Evolutionary conservation across 2,329 filamentous ascomycete species (phyloP).

Genomic region (Cladosporium sp.): DNA sequence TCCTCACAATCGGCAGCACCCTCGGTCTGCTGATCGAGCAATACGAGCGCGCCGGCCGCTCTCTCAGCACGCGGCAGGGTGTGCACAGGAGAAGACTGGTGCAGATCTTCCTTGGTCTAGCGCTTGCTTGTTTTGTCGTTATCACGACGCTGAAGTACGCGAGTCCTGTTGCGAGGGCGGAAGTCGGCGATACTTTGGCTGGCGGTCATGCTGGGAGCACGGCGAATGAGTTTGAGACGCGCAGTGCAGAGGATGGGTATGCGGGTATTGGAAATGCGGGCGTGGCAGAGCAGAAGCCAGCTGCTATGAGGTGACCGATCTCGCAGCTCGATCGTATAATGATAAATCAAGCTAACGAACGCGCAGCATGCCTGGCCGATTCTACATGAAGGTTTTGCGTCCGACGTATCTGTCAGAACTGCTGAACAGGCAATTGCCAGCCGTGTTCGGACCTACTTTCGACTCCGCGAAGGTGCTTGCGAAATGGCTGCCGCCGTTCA

Average conservation of each 20-base stretch:
- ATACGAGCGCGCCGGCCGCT: neutral
- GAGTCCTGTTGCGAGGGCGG: neutral
- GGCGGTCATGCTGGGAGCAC: neutral
- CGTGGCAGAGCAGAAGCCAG: neutral
- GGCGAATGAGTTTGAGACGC: neutral
- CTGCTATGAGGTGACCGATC: neutral
- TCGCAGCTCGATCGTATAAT: neutral
- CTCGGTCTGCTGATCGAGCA: constrained; percentile 1
- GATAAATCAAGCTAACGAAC: neutral
- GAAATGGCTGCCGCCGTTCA: neutral
- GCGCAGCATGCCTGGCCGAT: neutral
- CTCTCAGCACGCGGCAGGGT: constrained; percentile 9
- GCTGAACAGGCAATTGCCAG: neutral
- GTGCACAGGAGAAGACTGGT: neutral
- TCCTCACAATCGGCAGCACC: constrained; percentile 3
- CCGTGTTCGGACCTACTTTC: neutral
- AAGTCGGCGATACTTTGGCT: neutral
- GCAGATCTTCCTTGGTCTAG: constrained; percentile 7
- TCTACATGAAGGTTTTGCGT: neutral
- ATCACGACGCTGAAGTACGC: constrained; percentile 3
- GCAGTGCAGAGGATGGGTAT: neutral
- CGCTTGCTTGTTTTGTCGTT: constrained; percentile 2
- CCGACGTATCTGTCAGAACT: neutral
- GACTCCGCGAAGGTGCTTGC: neutral
- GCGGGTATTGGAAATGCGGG: neutral